Conservation (phyloP, 306 rosid genomes). For the Malus asiatica region DNA sequence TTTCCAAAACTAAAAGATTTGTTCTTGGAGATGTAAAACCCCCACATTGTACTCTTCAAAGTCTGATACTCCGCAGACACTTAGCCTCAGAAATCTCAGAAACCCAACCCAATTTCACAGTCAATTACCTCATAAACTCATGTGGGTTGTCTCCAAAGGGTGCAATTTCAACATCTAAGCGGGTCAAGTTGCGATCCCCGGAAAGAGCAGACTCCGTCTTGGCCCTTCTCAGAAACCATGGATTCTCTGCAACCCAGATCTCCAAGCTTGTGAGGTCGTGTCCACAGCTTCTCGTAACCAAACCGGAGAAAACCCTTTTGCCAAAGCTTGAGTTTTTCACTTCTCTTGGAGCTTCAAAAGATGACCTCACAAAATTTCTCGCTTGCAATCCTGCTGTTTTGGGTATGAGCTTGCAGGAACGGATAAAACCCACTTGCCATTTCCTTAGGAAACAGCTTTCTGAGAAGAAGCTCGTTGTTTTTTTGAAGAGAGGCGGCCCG, state of each 20-base stretch:
- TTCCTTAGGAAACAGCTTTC: constrained; percentile 12
- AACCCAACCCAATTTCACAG: not conserved
- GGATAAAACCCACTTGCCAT: constrained; percentile 16
- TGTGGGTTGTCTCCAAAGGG: constrained; percentile 25
- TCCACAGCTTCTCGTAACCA: no score
- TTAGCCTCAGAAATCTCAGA: not conserved
- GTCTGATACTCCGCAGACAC: not conserved
- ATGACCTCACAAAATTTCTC: not conserved
- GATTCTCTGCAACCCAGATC: no score
- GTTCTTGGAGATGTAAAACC: not conserved
- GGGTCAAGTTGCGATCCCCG: not conserved
- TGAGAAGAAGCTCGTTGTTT: not conserved
- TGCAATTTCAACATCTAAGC: constrained; percentile 13
- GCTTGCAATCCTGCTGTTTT: not conserved
- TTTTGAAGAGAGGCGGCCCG: not conserved
- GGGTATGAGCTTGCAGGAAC: constrained; percentile 1
- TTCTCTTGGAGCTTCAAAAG: constrained; percentile 25
- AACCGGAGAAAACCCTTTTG: no score
- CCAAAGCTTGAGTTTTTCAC: no score
- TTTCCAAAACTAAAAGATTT: not conserved
- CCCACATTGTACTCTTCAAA: not conserved
- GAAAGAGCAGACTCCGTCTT: constrained; percentile 21
- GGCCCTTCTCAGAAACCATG: not conserved
- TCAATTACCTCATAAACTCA: constrained; percentile 21
- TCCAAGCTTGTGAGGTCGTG: not conserved